Percentiles rank a stretch among this genome's conserved stretches.
These are phyloP conservation scores for Puccinellia tenuiflora DNA, from an alignment of 176 grass and related monocot species.

Conservation along the genomic window DNA sequence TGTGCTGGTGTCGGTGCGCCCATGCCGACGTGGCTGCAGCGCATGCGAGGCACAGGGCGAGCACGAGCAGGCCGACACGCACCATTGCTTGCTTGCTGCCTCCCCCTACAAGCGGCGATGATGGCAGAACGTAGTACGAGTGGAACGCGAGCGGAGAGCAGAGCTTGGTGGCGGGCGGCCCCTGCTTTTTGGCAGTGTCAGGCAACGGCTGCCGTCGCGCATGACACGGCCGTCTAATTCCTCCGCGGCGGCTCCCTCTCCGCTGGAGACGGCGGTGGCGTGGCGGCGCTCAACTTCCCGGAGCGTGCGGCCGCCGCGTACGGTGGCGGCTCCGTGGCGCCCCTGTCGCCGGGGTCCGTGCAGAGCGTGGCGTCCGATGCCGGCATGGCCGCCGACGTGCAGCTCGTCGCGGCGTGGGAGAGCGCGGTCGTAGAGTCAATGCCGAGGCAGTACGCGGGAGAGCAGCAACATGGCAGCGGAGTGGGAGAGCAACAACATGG, in stretches of 20 bases:
- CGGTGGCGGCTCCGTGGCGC: neutral
- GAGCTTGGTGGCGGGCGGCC: too few species aligned
- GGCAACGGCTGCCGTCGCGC: constrained; percentile 44
- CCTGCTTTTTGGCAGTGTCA: constrained; percentile 38
- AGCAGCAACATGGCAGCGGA: too few species aligned
- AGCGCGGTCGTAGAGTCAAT: neutral
- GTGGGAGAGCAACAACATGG: constrained; percentile 41
- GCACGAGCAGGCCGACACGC: neutral
- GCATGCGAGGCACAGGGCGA: neutral
- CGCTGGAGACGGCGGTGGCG: too few species aligned
- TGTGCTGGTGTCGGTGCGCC: neutral
- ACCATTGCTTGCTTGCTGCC: neutral
- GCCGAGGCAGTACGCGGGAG: neutral
- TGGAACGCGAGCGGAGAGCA: neutral
- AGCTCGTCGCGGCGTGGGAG: constrained; percentile 26
- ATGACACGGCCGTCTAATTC: constrained; percentile 84
- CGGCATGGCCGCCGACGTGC: constrained; percentile 72
- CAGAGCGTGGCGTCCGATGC: constrained; percentile 77
- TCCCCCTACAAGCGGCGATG: neutral
- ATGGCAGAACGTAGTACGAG: neutral
- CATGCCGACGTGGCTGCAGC: neutral
- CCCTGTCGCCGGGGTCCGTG: constrained; percentile 55
- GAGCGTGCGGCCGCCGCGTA: constrained; percentile 29
- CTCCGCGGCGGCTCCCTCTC: constrained; percentile 31
- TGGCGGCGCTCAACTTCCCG: constrained; percentile 64